These are phyloP conservation scores for Geotrichum carabidarum DNA, from an alignment of 1,139 yeast species.

Conservation along the genomic window DNA sequence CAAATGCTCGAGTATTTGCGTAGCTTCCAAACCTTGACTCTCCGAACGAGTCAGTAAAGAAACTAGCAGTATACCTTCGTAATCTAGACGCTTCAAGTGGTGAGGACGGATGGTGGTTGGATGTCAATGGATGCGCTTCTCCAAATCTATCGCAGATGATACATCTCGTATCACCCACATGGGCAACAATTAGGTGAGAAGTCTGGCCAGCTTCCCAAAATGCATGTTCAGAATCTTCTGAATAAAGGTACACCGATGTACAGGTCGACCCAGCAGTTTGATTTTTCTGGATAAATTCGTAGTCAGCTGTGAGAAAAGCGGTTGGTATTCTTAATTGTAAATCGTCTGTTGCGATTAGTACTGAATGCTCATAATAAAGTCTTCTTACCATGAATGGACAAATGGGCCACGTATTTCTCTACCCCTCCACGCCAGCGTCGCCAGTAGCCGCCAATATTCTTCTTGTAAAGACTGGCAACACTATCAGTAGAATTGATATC, in stretches of 20 bases:
- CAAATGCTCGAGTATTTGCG: constrained; percentile 92
- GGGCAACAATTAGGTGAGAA: constrained; percentile 71
- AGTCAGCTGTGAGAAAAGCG: constrained; percentile 60
- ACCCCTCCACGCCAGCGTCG: constrained; percentile 61
- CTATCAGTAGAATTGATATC: constrained; percentile 39
- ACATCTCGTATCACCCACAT: constrained; percentile 94
- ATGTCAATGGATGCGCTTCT: constrained; percentile 69
- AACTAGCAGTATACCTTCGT: constrained; percentile 62
- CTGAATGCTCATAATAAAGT: background rate
- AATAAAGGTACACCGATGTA: constrained; percentile 68
- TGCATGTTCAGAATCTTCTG: constrained; percentile 40
- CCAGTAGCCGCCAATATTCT: constrained; percentile 83
- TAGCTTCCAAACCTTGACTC: constrained; percentile 77
- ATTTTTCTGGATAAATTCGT: constrained; percentile 36
- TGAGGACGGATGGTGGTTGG: constrained; percentile 82
- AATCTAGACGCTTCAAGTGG: constrained; percentile 72
- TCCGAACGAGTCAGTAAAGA: constrained; percentile 88
- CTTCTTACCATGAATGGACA: constrained; percentile 32
- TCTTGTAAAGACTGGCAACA: constrained; percentile 49
- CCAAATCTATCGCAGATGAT: constrained; percentile 59
- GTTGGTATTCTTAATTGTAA: constrained; percentile 55
- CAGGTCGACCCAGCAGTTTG: constrained; percentile 72
- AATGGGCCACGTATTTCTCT: constrained; percentile 41
- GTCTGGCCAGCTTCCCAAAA: constrained; percentile 71
- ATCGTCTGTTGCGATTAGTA: constrained; percentile 41